Evolutionary conservation across 345 rosid genomes (phyloP), one percentile per base, ranked within the genome.

Genomic region (Syzygium grande): DNA sequence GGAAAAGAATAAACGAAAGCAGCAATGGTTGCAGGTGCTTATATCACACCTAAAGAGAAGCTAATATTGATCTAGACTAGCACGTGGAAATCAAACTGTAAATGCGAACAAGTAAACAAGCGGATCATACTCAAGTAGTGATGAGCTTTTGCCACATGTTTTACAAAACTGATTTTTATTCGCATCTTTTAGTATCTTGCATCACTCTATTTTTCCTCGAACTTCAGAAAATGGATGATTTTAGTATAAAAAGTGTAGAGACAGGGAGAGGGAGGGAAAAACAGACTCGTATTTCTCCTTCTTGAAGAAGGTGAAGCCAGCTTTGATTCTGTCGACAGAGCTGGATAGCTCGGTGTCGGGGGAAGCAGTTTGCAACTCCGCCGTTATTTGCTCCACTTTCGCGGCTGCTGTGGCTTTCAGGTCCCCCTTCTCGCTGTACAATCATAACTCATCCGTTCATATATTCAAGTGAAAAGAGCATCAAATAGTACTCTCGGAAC

Each of bases 241-340:
- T 10, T 30, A 9, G 11, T 16, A 11, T 34, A n/a, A 5, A 51
- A 30, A 2, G 23, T 30, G 30, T 15, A 61, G 19, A 83, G 19
- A 38, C 29, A 85, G 86, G 21, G 23, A 85, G 43, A 85, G 17
- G 21, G 84, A 14, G 29, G 41, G 16, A 51, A 73, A 17, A 11
- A 86, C 90, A 73, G 85, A 97, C 99, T 95, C 98, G 88, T 91
- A 98, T 95, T 98, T 98, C 90, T 98, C 97, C 84, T 77, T 93
- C 95, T 98, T 98, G 98, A 95, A 98, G 90, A 90, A 11, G 79
- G 93, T 88, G 92, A 95, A 98, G 68, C 99, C 99, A 27, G 92
- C 88, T 89, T 96, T 95, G 7, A 98, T 78, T 88, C 95, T 92
- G 87, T 93, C 94, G 52, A 94, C 92, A 0, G 98, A 87, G 84